A percentile compares a stretch with the other conserved stretches of the same genome.
phyloP scores from a whole-genome alignment of 305 asterid genomes.

The Solanum hybrid region DNA sequence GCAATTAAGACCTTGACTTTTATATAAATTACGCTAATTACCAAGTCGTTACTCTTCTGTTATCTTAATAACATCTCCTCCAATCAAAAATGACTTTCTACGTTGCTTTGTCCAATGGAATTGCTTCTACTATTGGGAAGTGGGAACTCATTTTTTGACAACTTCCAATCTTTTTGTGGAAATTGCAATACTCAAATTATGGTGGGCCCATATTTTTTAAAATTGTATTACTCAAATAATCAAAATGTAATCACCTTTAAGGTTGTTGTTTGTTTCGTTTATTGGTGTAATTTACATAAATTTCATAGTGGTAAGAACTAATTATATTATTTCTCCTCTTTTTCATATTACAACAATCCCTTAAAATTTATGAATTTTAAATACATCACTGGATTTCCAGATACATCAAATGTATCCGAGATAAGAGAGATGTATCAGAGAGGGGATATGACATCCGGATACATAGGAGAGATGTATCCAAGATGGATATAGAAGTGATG shows the following conservation, averaged over 20 bases:
- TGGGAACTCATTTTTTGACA: not conserved
- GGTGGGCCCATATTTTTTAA: not conserved
- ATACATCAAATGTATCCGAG: not conserved
- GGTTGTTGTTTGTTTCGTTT: not conserved
- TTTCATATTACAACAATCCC: not conserved
- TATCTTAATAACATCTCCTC: not conserved
- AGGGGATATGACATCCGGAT: too few species aligned
- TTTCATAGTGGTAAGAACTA: too few species aligned
- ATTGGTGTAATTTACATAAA: not conserved
- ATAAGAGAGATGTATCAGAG: not conserved
- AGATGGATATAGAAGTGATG: not conserved
- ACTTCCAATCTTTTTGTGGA: not conserved
- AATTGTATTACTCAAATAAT: not conserved
- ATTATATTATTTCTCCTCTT: too few species aligned
- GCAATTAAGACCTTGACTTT: not conserved
- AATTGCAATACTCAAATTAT: not conserved
- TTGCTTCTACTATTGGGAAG: not conserved
- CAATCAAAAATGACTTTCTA: slow-evolving; percentile 6
- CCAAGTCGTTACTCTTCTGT: not conserved
- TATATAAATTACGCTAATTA: slow-evolving; percentile 18
- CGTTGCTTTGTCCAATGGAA: slow-evolving; percentile 16
- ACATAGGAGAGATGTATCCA: not conserved
- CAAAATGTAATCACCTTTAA: not conserved
- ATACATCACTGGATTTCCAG: too few species aligned
- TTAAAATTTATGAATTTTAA: too few species aligned